A percentile compares a stretch with the other conserved stretches of the same genome.
Conservation (phyloP, 192 early-diverging fungal species). For the Coemansia nantahalensis region DNA sequence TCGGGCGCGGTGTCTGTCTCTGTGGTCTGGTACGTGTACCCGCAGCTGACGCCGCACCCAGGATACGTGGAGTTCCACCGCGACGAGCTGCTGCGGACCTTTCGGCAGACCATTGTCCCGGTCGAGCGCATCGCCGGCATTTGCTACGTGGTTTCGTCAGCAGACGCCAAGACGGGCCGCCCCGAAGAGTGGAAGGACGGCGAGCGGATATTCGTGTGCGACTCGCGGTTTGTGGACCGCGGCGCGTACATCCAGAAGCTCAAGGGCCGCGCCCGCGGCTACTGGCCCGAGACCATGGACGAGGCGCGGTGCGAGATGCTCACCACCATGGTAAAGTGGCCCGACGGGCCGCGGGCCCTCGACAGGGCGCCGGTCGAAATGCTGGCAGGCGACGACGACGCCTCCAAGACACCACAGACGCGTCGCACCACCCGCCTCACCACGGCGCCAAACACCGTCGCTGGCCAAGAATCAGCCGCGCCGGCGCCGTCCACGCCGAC, state of each 20-base stretch:
- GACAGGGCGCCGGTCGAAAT: constrained; percentile 17
- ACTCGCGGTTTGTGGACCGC: constrained; percentile 41
- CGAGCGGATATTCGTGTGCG: constrained; percentile 39
- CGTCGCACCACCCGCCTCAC: constrained; percentile 24
- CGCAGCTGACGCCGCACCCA: constrained; percentile 34
- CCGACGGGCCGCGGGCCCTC: constrained; percentile 23
- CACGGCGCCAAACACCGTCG: constrained; percentile 12
- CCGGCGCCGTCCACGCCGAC: background rate
- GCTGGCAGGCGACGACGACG: constrained; percentile 4
- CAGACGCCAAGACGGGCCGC: constrained; percentile 27
- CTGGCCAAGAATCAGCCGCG: background rate
- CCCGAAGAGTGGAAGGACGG: constrained; percentile 34
- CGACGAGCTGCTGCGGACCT: constrained; percentile 31
- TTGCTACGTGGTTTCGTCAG: constrained; percentile 40
- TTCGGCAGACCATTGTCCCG: constrained; percentile 26
- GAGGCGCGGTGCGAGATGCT: constrained; percentile 28
- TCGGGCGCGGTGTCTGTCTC: constrained; percentile 1
- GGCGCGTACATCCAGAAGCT: constrained; percentile 44
- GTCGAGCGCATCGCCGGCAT: constrained; percentile 9
- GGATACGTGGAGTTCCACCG: constrained; percentile 40
- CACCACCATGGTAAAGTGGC: constrained; percentile 27
- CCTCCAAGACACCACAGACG: constrained; percentile 21
- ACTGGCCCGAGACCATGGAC: constrained; percentile 35
- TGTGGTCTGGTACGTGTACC: constrained; percentile 38
- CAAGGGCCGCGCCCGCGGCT: constrained; percentile 20